phyloP scores from a whole-genome alignment of 116 monocot species.

The Zostera marina region DNA sequence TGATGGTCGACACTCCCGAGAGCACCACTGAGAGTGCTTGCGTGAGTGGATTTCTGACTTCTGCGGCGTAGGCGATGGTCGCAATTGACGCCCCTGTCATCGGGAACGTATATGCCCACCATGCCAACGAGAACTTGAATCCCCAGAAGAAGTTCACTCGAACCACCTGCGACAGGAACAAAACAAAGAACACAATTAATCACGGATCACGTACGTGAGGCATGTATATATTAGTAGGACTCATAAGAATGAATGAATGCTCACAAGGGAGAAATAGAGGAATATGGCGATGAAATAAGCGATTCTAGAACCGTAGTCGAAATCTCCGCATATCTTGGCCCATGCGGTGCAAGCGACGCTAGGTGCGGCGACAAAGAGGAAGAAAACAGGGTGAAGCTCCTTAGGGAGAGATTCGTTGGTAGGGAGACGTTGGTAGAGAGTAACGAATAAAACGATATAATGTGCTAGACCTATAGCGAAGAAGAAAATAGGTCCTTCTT shows the following conservation, averaged over 20 bases:
- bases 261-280: slow-evolving; percentile 30
- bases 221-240: no score
- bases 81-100: slow-evolving; percentile 73
- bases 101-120: slow-evolving; percentile 96
- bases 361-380: slow-evolving; percentile 24
- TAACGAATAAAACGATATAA: slow-evolving; percentile 27
- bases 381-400: slow-evolving; percentile 35
- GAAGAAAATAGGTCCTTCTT: slow-evolving; percentile 35
- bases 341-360: slow-evolving; percentile 26
- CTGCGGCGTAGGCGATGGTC: slow-evolving; percentile 42
- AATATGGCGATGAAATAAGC: slow-evolving; percentile 22
- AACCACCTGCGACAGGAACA: slow-evolving; percentile 37
- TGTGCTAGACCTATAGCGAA: slow-evolving; percentile 33
- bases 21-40: slow-evolving; percentile 28
- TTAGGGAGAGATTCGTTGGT: slow-evolving; percentile 30
- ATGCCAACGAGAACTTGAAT: slow-evolving; percentile 78
- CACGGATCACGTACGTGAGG: no score
- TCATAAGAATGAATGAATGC: background rate
- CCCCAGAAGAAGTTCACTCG: slow-evolving; percentile 82
- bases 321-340: slow-evolving; percentile 17
- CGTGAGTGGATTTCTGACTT: slow-evolving; percentile 40
- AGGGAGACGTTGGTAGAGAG: slow-evolving; percentile 33
- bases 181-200: no score
- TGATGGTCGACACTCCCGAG: slow-evolving; percentile 48
- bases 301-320: slow-evolving; percentile 16